phyloP scores from a whole-genome alignment of 495 filamentous ascomycete genomes.

The Geoglossum glabrum region DNA sequence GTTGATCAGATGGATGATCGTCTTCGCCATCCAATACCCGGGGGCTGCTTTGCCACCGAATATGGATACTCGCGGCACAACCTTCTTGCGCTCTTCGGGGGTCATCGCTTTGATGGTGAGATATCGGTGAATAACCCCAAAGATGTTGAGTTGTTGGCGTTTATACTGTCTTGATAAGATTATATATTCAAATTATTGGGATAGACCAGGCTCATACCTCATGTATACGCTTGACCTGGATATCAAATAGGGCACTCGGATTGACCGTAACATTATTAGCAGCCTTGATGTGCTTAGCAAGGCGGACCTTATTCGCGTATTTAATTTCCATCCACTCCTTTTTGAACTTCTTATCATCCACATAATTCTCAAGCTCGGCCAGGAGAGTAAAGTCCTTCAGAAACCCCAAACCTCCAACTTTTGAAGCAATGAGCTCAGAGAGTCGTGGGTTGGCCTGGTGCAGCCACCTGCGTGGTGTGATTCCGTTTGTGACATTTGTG shows the following conservation, averaged over 20 bases:
- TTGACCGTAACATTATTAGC: constrained; percentile 64
- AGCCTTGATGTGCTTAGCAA: constrained; percentile 76
- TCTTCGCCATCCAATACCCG: constrained; percentile 99
- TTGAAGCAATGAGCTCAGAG: constrained; percentile 79
- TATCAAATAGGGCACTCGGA: constrained; percentile 76
- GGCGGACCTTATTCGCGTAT: constrained; percentile 53
- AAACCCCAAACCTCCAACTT: constrained; percentile 63
- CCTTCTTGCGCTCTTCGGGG: constrained; percentile 69
- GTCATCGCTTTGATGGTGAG: constrained; percentile 70
- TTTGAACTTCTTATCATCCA: constrained; percentile 74
- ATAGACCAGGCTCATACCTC: constrained; percentile 34
- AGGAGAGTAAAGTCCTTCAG: constrained; percentile 73
- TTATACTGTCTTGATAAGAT: constrained; percentile 39
- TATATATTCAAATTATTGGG: not conserved
- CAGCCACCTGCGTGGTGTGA: constrained; percentile 87
- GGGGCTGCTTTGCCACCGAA: constrained; percentile 96
- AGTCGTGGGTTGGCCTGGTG: constrained; percentile 92
- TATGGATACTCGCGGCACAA: constrained; percentile 81
- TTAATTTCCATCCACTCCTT: constrained; percentile 87
- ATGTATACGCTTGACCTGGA: constrained; percentile 97
- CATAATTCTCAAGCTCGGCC: constrained; percentile 57
- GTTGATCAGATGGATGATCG: constrained; percentile 92
- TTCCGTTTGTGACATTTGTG: constrained; percentile 94
- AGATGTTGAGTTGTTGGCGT: constrained; percentile 96
- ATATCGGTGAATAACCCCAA: constrained; percentile 91